phyloP scores from a whole-genome alignment of 1,284 basidiomycete genomes.

The Macrocystidia cucumis region DNA sequence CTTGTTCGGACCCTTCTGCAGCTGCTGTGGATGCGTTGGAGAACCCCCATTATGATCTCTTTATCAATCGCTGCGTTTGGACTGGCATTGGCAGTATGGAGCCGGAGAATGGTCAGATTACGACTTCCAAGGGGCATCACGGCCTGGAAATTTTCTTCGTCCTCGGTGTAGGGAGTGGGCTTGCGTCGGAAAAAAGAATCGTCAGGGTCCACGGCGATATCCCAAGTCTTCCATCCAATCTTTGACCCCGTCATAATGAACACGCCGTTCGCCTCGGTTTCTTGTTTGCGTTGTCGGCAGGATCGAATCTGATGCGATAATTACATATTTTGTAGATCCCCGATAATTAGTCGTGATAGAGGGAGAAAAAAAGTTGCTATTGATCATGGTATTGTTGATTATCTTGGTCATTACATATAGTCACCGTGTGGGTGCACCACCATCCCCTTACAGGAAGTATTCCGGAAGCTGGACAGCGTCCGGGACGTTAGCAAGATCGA shows the following conservation, averaged over 20 bases:
- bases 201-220: too few relatives aligned
- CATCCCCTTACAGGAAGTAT: slow-evolving; percentile 49
- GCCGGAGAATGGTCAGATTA: background rate
- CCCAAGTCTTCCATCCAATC: too few relatives aligned
- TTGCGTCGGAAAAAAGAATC: too few relatives aligned
- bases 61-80: slow-evolving; percentile 18
- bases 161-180: too few relatives aligned
- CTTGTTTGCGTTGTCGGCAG: too few relatives aligned
- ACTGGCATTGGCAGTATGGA: slow-evolving; percentile 14
- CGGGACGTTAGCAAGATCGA: background rate
- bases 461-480: slow-evolving; percentile 47
- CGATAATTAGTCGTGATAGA: too few relatives aligned
- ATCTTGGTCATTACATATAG: background rate
- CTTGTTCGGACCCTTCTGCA: slow-evolving; percentile 55
- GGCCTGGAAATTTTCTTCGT: background rate
- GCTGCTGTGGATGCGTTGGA: slow-evolving; percentile 64
- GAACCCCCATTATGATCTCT: slow-evolving; percentile 28
- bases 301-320: too few relatives aligned
- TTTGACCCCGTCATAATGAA: too few relatives aligned
- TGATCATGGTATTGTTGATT: too few relatives aligned
- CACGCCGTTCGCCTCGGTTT: too few relatives aligned
- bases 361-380: too few relatives aligned
- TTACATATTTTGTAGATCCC: too few relatives aligned
- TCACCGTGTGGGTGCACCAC: slow-evolving; percentile 1
- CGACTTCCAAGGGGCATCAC: background rate